Base-by-base conservation (phyloP, 495 filamentous ascomycete genomes). In the Neurospora sp. region DNA sequence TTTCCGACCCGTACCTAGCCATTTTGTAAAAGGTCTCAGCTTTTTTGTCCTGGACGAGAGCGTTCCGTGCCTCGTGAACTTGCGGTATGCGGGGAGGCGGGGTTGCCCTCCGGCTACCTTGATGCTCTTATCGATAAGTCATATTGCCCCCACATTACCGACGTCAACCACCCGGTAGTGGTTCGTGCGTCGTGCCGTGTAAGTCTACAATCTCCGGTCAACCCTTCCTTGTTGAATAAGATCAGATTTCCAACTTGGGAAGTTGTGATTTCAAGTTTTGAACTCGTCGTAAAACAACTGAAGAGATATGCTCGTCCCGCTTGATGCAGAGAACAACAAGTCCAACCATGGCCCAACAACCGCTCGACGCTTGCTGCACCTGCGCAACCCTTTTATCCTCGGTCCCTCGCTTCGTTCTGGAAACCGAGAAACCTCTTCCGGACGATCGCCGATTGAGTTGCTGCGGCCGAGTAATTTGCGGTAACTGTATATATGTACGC, bases 401-500 rank as follows among this genome's bases (percentile, higher is more conserved):
- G n/a, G 79, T 84, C 65, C 77, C 83, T 68, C 78, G 80, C 45
- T n/a, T 73, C 74, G 78, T 80, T 40, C 76, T 78, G 53, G 84
- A 86, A 72, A 83, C 80, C 14, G 88, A 90, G 80, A 90, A 89
- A 77, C 84, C 86, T n/a, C 77, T 84, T 12, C 80, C 83, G 4
- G 77, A 82, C 38, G 81, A 89, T 76, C 82, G 88, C 10, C 81
- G 80, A 42, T 81, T 91, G 61, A 82, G 84, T 53, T 94, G 92
- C 80, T 94, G 92, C 76, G 81, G 80, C 40, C 85, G 92, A 61
- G 80, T 85, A 10, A 91, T 94, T 74, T 94, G 92, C 77, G 85
- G 87, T 4, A 81, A 81, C 48, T 95, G 92, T 82, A 88, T 91
- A 74, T 78, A 83, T 73, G 90, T 89, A 14, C 53, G 27, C 53